Conservation (phyloP, 345 rosid species). For the Nasturtium officinale region DNA sequence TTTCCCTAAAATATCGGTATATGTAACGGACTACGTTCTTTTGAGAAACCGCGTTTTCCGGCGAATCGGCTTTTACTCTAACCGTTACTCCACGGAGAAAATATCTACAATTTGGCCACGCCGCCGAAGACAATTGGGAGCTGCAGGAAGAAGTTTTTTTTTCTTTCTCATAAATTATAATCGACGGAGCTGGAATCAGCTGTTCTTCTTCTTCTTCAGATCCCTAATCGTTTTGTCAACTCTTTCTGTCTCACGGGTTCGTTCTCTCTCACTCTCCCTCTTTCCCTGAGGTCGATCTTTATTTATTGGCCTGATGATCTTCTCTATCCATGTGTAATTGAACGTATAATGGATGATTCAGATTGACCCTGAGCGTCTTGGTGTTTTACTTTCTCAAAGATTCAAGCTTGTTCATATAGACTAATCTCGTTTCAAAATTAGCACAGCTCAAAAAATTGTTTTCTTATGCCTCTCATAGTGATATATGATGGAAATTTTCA, state of each 20-base stretch:
- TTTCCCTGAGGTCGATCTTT: conserved; percentile 19
- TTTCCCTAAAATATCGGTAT: conserved; percentile 20
- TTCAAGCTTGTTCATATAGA: not conserved
- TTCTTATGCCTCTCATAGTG: not conserved
- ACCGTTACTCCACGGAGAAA: conserved; percentile 10
- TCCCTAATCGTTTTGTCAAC: conserved; percentile 8
- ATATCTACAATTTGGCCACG: conserved; percentile 22
- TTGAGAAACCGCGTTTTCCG: conserved; percentile 35
- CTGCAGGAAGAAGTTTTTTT: too few relatives aligned
- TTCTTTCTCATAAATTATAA: too few relatives aligned
- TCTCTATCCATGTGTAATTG: not conserved
- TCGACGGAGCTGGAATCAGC: conserved; percentile 30
- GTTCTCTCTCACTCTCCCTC: too few relatives aligned
- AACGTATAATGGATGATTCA: conserved; percentile 3
- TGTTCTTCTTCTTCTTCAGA: conserved; percentile 35
- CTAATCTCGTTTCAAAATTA: not conserved
- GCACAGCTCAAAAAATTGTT: not conserved
- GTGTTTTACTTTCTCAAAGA: not conserved
- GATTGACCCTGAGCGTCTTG: not conserved
- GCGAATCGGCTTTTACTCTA: conserved; percentile 32
- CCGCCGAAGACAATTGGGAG: conserved; percentile 2
- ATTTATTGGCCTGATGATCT: not conserved
- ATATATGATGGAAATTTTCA: not conserved
- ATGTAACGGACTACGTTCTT: conserved; percentile 32
- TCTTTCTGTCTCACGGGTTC: conserved; percentile 24